phyloP scores from a whole-genome alignment of 1,284 basidiomycete species.

The Cryptococcus wingfieldii region DNA sequence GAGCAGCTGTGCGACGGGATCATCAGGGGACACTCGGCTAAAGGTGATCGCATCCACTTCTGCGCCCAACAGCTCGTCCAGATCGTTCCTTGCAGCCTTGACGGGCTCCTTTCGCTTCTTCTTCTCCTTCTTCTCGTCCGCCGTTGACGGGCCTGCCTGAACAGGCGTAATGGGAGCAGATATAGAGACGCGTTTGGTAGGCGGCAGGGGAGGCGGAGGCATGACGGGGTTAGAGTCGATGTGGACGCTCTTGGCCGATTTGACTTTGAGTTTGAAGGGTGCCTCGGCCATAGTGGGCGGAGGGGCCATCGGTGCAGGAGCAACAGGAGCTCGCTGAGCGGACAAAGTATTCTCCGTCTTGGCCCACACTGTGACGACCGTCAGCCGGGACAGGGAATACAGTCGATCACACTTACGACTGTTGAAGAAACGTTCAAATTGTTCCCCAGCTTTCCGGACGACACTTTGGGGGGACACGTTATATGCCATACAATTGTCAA shows the following conservation, averaged over 20 bases:
- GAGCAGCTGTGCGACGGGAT: slow-evolving; percentile 29
- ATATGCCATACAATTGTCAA: slow-evolving; percentile 82
- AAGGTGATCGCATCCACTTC: slow-evolving; percentile 44
- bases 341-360: slow-evolving; percentile 38
- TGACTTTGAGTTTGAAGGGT: slow-evolving; percentile 34
- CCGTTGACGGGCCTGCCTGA: background rate
- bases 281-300: slow-evolving; percentile 13
- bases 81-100: slow-evolving; percentile 11
- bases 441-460: slow-evolving; percentile 70
- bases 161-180: slow-evolving; percentile 7
- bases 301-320: slow-evolving; percentile 12
- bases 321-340: slow-evolving; percentile 7
- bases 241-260: slow-evolving; percentile 28
- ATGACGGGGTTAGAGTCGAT: slow-evolving; percentile 28
- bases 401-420: slow-evolving; percentile 60
- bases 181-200: slow-evolving; percentile 1
- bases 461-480: slow-evolving; percentile 65
- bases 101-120: slow-evolving; percentile 20
- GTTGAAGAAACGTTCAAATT: slow-evolving; percentile 77
- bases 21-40: slow-evolving; percentile 4
- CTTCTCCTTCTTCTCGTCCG: slow-evolving; percentile 24
- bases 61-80: slow-evolving; percentile 45
- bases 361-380: slow-evolving; percentile 23
- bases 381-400: background rate
- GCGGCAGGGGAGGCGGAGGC: slow-evolving; percentile 43